phyloP scores from a whole-genome alignment of 306 rosid species.

The apple (Malus domestica) region DNA sequence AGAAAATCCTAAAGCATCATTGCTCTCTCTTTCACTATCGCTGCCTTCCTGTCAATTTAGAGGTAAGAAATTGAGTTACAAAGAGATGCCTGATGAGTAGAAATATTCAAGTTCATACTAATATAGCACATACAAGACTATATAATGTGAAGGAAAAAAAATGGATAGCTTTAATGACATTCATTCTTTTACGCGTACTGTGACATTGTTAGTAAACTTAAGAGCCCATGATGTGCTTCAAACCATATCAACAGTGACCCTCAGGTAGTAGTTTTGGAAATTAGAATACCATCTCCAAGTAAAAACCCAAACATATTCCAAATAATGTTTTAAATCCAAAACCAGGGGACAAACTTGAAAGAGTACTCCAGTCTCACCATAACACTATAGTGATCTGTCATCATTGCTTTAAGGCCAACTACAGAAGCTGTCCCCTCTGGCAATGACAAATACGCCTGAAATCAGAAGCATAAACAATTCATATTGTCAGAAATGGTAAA shows the following conservation, averaged over 20 bases:
- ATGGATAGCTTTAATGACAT: not conserved
- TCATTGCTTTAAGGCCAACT: conserved; percentile 74
- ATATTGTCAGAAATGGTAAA: conserved; percentile 7
- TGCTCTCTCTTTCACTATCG: conserved; percentile 65
- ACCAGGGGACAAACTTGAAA: not conserved
- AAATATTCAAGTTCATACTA: not conserved
- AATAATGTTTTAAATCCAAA: not conserved
- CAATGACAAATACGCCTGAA: conserved; percentile 80
- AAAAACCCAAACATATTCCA: not conserved
- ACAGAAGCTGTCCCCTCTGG: conserved; percentile 89
- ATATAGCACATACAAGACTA: not conserved
- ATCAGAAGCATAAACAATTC: conserved; percentile 13
- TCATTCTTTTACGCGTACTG: not conserved
- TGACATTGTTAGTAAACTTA: not conserved
- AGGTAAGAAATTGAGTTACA: conserved; percentile 15
- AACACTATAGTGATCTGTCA: conserved; percentile 81
- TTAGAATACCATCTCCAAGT: not conserved
- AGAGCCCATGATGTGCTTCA: not conserved
- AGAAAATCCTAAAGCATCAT: conserved; percentile 41
- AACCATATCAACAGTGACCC: not conserved
- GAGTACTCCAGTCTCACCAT: conserved; percentile 39
- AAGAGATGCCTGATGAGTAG: not conserved
- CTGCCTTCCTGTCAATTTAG: conserved; percentile 51
- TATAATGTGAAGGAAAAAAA: not conserved
- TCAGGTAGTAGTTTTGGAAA: not conserved